A percentile compares a stretch with the other conserved stretches of the same genome.
Evolutionary conservation across 2,329 filamentous ascomycete genomes (phyloP).

Genomic region (Fusarium devonianum): DNA sequence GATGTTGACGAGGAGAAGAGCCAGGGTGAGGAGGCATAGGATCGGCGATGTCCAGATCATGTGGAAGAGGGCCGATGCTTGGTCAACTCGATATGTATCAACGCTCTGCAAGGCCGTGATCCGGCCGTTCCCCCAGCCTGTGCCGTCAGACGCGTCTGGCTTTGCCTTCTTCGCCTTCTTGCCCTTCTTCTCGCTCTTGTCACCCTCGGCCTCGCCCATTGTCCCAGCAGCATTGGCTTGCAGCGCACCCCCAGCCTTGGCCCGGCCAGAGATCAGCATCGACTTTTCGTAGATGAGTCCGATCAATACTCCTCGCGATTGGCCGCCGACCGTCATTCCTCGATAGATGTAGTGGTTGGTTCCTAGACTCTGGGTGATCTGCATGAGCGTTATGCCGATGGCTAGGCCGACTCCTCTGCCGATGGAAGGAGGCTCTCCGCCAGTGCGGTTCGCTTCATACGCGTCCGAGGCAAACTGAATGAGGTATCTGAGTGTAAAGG

Average conservation of each 20-base stretch:
- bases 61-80: slow-evolving; percentile 88
- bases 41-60: slow-evolving; percentile 89
- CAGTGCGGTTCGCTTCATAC: slow-evolving; percentile 67
- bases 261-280: slow-evolving; percentile 86
- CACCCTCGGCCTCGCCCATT: slow-evolving; percentile 50
- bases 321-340: slow-evolving; percentile 90
- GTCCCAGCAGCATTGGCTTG: slow-evolving; percentile 51
- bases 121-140: slow-evolving; percentile 90
- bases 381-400: slow-evolving; percentile 85
- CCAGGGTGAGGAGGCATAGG: slow-evolving; percentile 77
- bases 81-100: slow-evolving; percentile 91
- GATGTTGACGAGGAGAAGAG: slow-evolving; percentile 84
- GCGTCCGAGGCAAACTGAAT: slow-evolving; percentile 86
- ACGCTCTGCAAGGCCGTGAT: slow-evolving; percentile 95
- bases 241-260: slow-evolving; percentile 76
- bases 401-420: slow-evolving; percentile 82
- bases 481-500: slow-evolving; percentile 84
- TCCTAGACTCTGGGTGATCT: slow-evolving; percentile 79
- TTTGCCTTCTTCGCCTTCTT: slow-evolving; percentile 51
- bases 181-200: slow-evolving; percentile 48
- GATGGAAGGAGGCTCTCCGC: slow-evolving; percentile 68
- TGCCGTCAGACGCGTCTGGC: slow-evolving; percentile 63
- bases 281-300: slow-evolving; percentile 90
- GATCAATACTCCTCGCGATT: slow-evolving; percentile 82
- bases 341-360: slow-evolving; percentile 93